Evolutionary conservation across 1,284 basidiomycete genomes (phyloP), one percentile per base, ranked within the genome.

Genomic region (Pholiota adiposa): DNA sequence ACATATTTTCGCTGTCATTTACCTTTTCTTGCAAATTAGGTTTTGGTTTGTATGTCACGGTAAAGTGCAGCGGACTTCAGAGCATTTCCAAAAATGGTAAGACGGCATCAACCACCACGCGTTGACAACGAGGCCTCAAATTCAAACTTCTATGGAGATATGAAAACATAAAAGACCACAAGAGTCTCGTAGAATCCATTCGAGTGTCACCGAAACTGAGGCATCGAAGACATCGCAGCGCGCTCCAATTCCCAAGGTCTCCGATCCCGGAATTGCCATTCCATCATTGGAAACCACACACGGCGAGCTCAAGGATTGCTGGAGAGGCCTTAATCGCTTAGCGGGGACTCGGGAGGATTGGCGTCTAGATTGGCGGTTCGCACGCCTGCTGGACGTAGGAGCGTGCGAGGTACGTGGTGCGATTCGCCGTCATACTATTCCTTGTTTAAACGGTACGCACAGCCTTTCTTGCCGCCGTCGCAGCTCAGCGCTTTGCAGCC

Each of bases 91-190:
- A 40, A 25, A 54, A n/a, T 40, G 40, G 52, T 21, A 44, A 19
- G 5, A 8, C 27, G 11, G 53, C 16, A 16, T n/a, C 2, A 11
- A 23, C 4, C 33, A 43, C 36, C 52, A 54, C 40, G 41, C 40
- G 53, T 46, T 9, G 53, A 31, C 53, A 54, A 54, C 41, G 53
- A 54, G 53, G 53, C 53, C n/a, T n/a, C n/a, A n/a, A 11, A 34
- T 18, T 54, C 23, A 34, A 25, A n/a, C n/a, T 54, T 54, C 41
- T 25, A n/a, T 40, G n/a, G 18, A 23, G n/a, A 27, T 33, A 27
- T 23, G n/a, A 27, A 44, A 11, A 18, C 12, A 54, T 43, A 31
- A n/a, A 54, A 14, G 51, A 12, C 34, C 33, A 25, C 16, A 25
- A 12, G 38, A 36, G 12, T 44, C 18, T 21, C 23, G 11, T 23